Evolutionary conservation across 495 filamentous ascomycete species (phyloP).

Genomic region (Penicillium soppii): DNA sequence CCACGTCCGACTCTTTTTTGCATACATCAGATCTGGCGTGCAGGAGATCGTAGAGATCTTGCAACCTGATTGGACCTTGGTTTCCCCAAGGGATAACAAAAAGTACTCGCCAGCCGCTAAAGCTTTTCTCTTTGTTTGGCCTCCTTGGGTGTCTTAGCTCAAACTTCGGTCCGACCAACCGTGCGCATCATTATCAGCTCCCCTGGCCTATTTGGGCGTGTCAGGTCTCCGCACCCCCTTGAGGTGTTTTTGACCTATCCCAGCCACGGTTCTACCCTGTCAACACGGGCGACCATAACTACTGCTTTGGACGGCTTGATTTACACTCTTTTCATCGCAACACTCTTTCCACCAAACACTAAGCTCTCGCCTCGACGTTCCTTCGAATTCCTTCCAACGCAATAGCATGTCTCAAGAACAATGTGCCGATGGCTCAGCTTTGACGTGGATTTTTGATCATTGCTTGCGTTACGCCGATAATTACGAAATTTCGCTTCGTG

Average conservation of each 20-base stretch:
- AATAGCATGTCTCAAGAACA: slow-evolving; percentile 24
- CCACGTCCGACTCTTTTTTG: neutral
- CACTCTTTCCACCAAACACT: neutral
- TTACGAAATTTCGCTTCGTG: slow-evolving; percentile 72
- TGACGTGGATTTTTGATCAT: slow-evolving; percentile 68
- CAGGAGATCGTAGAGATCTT: slow-evolving; percentile 3
- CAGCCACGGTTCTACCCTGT: neutral
- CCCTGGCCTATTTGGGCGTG: neutral
- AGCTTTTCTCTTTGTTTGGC: slow-evolving; percentile 4
- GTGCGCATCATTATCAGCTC: neutral
- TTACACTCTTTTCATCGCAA: neutral
- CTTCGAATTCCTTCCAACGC: slow-evolving; percentile 1
- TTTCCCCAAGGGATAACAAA: slow-evolving; percentile 5
- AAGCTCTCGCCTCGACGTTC: neutral
- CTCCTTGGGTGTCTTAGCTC: slow-evolving; percentile 10
- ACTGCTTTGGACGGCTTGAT: neutral
- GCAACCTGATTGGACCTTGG: neutral
- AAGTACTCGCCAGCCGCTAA: slow-evolving; percentile 1
- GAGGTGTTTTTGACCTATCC: slow-evolving; percentile 3
- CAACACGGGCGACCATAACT: slow-evolving; percentile 1
- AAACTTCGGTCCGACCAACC: slow-evolving; percentile 5
- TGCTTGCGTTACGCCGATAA: slow-evolving; percentile 62
- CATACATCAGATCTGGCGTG: slow-evolving; percentile 15
- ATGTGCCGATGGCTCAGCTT: slow-evolving; percentile 41
- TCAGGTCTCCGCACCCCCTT: slow-evolving; percentile 2